Percentiles rank a stretch among this genome's conserved stretches.
Conservation (phyloP, 192 early-diverging fungal genomes). For the Lobosporangium transversale region DNA sequence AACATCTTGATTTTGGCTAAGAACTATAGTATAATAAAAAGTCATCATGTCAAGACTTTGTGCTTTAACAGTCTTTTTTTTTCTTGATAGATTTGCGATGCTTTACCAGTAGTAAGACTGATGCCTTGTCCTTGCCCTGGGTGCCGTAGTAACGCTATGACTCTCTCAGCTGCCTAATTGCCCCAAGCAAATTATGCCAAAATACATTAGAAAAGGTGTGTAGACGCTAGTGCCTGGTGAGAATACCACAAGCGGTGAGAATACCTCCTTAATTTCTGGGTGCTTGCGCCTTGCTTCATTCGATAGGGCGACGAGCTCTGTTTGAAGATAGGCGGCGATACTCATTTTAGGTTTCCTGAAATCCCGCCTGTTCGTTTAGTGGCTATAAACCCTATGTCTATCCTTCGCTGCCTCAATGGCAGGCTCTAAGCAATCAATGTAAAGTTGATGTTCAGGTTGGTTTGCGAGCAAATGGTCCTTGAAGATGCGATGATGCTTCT, state of each 20-base stretch:
- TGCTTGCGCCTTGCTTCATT: slow-evolving; percentile 89
- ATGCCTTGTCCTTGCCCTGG: slow-evolving; percentile 47
- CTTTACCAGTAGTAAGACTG: slow-evolving; percentile 39
- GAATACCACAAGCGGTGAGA: no score
- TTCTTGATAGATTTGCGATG: not conserved
- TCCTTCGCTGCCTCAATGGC: no score
- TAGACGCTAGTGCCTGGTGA: no score
- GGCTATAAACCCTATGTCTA: no score
- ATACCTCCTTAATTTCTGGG: slow-evolving; percentile 96
- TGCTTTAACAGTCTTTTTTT: no score
- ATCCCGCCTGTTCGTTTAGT: no score
- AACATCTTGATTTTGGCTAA: slow-evolving; percentile 81
- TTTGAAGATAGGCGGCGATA: slow-evolving; percentile 70
- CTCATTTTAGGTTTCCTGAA: slow-evolving; percentile 28
- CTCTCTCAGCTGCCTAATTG: slow-evolving; percentile 65
- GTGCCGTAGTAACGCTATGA: slow-evolving; percentile 61
- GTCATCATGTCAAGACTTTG: not conserved
- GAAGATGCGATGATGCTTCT: no score
- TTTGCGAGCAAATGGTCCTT: no score
- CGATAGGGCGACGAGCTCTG: slow-evolving; percentile 85
- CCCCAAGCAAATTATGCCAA: not conserved
- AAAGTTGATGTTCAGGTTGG: no score
- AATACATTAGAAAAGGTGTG: not conserved
- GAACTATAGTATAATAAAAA: slow-evolving; percentile 62
- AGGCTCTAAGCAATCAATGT: no score